These are phyloP conservation scores for Fusarium napiforme DNA, from an alignment of 2,329 filamentous ascomycete genomes.

Conservation along the genomic window DNA sequence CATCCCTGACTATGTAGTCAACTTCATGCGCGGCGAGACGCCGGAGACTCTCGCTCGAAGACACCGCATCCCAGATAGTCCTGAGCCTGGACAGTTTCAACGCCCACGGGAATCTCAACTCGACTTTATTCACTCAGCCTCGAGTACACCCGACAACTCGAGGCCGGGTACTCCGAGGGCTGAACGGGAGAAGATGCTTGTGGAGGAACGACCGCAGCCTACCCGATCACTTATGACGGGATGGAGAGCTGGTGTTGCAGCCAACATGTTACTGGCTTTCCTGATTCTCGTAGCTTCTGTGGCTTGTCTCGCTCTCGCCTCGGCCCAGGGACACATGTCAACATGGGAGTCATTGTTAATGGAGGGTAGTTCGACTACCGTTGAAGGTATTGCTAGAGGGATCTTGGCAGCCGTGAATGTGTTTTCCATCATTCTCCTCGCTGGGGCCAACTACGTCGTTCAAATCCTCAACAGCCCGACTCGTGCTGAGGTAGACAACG, in stretches of 20 bases:
- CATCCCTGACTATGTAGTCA: constrained; percentile 66
- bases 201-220: constrained; percentile 39
- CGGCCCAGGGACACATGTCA: constrained; percentile 48
- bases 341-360: constrained; percentile 53
- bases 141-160: constrained; percentile 25
- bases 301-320: constrained; percentile 53
- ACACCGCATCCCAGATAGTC: constrained; percentile 46
- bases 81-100: constrained; percentile 43
- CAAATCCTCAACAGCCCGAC: constrained; percentile 67
- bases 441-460: constrained; percentile 63
- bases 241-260: constrained; percentile 61
- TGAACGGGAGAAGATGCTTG: constrained; percentile 43
- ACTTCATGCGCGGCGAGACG: constrained; percentile 66
- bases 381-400: constrained; percentile 53
- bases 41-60: constrained; percentile 62
- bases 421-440: constrained; percentile 56
- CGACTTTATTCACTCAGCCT: constrained; percentile 20
- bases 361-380: constrained; percentile 52
- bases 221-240: constrained; percentile 50
- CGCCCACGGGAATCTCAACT: constrained; percentile 29
- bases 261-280: constrained; percentile 56
- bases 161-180: constrained; percentile 38
- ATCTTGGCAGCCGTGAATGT: constrained; percentile 59
- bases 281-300: constrained; percentile 53
- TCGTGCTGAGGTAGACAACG: constrained; percentile 58